phyloP scores from a whole-genome alignment of 768 basidiomycete genomes.

The Naganishia onofrii region DNA sequence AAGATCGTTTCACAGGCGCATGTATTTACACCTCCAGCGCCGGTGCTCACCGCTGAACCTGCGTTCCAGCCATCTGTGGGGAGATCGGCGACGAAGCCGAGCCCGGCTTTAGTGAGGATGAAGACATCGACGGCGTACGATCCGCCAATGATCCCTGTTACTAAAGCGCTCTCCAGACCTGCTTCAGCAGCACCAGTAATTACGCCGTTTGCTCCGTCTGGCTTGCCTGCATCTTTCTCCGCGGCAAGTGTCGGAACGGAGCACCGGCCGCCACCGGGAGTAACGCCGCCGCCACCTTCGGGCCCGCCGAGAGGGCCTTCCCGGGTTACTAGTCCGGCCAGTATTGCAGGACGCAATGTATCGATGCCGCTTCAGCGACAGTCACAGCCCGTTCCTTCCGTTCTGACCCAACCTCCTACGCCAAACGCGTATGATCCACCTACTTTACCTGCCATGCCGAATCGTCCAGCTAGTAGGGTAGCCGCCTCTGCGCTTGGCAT shows the following conservation, averaged over 20 bases:
- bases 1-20: neutral
- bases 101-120: slow-evolving; percentile 22
- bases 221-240: slow-evolving; percentile 4
- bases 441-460: slow-evolving; percentile 24
- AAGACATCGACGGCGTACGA: slow-evolving; percentile 72
- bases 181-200: slow-evolving; percentile 24
- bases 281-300: slow-evolving; percentile 33
- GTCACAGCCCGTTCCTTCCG: neutral
- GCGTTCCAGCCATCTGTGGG: neutral
- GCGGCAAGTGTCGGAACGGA: slow-evolving; percentile 1
- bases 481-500: slow-evolving; percentile 58
- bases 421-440: slow-evolving; percentile 23
- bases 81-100: neutral
- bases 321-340: slow-evolving; percentile 1
- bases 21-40: neutral
- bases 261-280: slow-evolving; percentile 28
- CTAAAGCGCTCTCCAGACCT: slow-evolving; percentile 24
- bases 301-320: slow-evolving; percentile 31
- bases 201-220: slow-evolving; percentile 16
- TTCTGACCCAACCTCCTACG: slow-evolving; percentile 1
- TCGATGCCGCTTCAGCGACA: slow-evolving; percentile 2
- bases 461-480: slow-evolving; percentile 58
- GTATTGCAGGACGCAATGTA: neutral
- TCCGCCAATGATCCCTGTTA: slow-evolving; percentile 64
- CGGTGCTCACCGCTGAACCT: neutral